Base-by-base conservation (phyloP, 345 rosid species). In the Stellera chamaejasme region DNA sequence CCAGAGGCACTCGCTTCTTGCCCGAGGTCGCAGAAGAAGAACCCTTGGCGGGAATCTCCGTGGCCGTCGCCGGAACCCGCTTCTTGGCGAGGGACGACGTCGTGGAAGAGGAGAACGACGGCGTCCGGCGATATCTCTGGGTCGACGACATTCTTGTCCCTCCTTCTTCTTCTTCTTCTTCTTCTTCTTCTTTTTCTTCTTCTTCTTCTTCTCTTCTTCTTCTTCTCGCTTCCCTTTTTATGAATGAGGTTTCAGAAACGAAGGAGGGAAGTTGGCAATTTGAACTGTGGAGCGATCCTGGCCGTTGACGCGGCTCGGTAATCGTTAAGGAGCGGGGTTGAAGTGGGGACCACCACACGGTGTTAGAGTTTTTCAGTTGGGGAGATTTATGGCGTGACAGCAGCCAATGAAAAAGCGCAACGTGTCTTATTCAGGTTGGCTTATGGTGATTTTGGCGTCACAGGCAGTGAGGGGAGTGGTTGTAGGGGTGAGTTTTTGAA, bases 1-100 rank as follows among this genome's bases (percentile, higher is more conserved):
- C 63, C 25, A 90, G 88, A 12, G 96, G 95, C 13, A 84, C 83
- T 67, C 96, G 77, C 75, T 81, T 82, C 82, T 81, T 85, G 46
- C 77, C 66, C 79, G 59, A 62, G 15, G 83, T 63, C 16, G 70
- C 67, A 43, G 66, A 59, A 13, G 70, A 66, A 36, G 67, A 54
- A 41, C 60, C 60, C 69, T 78, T 77, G 36, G 77, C 75, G 11
- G 23, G 59, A 61, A 71, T 77, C 66, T 75, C 84, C 57, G 82
- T 62, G 11, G 84, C 69, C 0, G 81, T 54, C 3, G 75, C 65
- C 11, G 84, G 73, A 9, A 77, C 78, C 1, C 57, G 76, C 3
- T 84, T 71, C 45, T 79, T 81, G 1, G 82, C 73, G 26, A 74
- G 45, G 14, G 84, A 80, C 48, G 90, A 75, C 66, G 79, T 73